Evolutionary conservation across 768 basidiomycete genomes (phyloP).

Genomic region (Termitomyces titanicus): DNA sequence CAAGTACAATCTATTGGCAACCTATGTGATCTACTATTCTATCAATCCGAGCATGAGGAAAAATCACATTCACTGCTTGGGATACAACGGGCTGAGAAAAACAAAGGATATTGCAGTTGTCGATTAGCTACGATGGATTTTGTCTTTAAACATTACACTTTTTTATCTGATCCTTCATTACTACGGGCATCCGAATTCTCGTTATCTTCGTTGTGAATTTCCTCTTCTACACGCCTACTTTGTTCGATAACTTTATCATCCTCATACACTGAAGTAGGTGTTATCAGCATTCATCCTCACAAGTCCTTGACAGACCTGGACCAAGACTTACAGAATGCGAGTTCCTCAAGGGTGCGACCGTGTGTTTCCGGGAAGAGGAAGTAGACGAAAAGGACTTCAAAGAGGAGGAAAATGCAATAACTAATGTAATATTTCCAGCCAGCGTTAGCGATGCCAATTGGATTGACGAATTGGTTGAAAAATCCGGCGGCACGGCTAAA

Average conservation of each 20-base stretch:
- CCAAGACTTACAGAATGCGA: conserved; percentile 57
- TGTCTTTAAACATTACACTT: neutral
- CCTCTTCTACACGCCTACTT: conserved; percentile 36
- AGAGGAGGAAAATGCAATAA: conserved; percentile 48
- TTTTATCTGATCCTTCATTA: neutral
- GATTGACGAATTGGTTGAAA: conserved; percentile 68
- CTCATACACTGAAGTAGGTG: conserved; percentile 33
- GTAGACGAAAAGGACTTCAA: conserved; percentile 54
- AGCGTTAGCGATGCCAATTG: conserved; percentile 54
- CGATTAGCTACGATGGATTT: no score
- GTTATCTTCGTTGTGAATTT: conserved; percentile 24
- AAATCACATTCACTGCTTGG: no score
- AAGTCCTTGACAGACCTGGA: no score
- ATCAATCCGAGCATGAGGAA: no score
- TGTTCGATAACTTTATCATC: conserved; percentile 38
- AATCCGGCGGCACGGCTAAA: conserved; percentile 51
- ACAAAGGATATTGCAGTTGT: no score
- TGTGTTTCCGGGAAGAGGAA: conserved; percentile 64
- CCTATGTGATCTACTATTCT: no score
- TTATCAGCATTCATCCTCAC: neutral
- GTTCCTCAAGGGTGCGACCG: conserved; percentile 50
- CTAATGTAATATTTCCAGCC: conserved; percentile 61
- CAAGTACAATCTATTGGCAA: no score
- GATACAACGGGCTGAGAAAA: no score
- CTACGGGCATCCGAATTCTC: neutral